Conservation (phyloP, 2,329 filamentous ascomycete species). For the Ophiostoma novo-ulmi region DNA sequence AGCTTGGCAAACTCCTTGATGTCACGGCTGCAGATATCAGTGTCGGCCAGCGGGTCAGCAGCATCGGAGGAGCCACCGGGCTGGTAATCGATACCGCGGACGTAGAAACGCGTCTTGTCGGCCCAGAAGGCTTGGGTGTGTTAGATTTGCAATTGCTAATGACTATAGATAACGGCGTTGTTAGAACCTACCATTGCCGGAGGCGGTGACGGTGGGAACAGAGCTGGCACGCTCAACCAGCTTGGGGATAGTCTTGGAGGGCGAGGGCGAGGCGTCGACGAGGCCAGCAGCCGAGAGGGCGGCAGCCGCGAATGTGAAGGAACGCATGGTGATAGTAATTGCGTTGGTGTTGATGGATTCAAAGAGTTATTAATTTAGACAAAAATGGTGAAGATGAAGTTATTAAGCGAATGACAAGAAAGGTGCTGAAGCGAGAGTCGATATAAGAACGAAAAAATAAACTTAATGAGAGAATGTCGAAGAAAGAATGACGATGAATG, state of each 20-base stretch:
- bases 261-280: conserved; percentile 48
- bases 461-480: conserved; percentile 18
- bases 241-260: conserved; percentile 46
- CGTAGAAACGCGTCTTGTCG: conserved; percentile 51
- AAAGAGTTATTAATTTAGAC: background rate
- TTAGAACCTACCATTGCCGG: conserved; percentile 49
- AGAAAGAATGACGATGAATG: conserved; percentile 17
- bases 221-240: conserved; percentile 46
- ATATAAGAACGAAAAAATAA: background rate
- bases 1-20: conserved; percentile 77
- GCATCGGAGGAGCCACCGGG: conserved; percentile 54
- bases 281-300: conserved; percentile 42
- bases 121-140: conserved; percentile 48
- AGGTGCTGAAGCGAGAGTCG: background rate
- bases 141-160: background rate
- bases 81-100: conserved; percentile 59
- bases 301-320: conserved; percentile 42
- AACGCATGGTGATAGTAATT: conserved; percentile 43
- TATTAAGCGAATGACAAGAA: conserved; percentile 16
- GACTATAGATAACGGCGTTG: background rate
- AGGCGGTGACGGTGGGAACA: conserved; percentile 48
- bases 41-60: conserved; percentile 71
- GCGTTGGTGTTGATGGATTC: background rate
- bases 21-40: conserved; percentile 67
- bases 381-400: background rate